A percentile compares a stretch with the other conserved stretches of the same genome.
These are phyloP conservation scores for Ramicandelaber brevisporus DNA, from an alignment of 192 early-diverging fungal species.

Conservation along the genomic window DNA sequence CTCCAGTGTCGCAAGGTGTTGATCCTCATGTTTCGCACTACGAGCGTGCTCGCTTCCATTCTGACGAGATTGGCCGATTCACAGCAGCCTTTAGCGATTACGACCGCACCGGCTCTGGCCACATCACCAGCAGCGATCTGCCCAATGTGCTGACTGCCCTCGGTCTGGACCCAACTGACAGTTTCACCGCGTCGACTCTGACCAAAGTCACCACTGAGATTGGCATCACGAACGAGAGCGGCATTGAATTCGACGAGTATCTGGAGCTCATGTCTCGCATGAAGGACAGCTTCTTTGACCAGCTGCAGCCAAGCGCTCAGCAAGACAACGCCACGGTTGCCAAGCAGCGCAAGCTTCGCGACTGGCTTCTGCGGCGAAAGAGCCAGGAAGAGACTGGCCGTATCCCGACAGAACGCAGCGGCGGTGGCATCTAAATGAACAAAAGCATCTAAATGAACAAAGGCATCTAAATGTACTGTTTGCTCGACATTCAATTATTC, in stretches of 20 bases:
- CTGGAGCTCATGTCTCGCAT: constrained; percentile 15
- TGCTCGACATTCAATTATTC: too few species aligned
- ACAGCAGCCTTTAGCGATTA: constrained; percentile 17
- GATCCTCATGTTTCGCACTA: constrained; percentile 21
- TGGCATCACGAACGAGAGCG: background rate
- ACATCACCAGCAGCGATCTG: constrained; percentile 14
- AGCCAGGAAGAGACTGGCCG: too few species aligned
- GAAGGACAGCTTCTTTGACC: constrained; percentile 14
- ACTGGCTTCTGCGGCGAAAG: too few species aligned
- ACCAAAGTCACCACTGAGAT: constrained; percentile 7
- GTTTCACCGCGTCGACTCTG: constrained; percentile 4
- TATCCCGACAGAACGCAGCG: constrained; percentile 21
- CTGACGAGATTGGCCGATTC: constrained; percentile 20
- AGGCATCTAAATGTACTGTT: too few species aligned
- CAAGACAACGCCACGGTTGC: constrained; percentile 6
- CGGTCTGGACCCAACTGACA: constrained; percentile 8
- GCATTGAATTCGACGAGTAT: constrained; percentile 21
- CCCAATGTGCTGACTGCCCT: constrained; percentile 9
- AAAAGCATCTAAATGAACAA: too few species aligned
- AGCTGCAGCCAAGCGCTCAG: constrained; percentile 5
- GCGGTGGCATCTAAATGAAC: constrained; percentile 20
- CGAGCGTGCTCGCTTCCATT: constrained; percentile 17
- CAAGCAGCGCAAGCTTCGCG: too few species aligned
- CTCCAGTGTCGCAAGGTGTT: constrained; percentile 6
- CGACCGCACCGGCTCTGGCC: constrained; percentile 13